These are phyloP conservation scores for Rhynchosporium agropyri DNA, from an alignment of 2,329 filamentous ascomycete genomes.

Conservation along the genomic window DNA sequence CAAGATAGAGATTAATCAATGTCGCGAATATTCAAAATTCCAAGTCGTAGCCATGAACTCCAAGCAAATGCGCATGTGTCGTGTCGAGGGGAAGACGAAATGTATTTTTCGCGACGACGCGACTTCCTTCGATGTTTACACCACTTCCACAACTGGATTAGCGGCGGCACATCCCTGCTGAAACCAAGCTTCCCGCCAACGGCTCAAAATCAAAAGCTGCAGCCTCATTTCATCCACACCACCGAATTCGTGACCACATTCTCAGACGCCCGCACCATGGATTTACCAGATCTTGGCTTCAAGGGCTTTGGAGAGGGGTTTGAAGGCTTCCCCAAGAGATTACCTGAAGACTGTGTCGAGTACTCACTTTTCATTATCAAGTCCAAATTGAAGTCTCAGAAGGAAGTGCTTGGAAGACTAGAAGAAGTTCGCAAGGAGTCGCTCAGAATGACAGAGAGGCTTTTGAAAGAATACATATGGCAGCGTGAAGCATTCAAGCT, in stretches of 20 bases:
- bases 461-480: slow-evolving; percentile 92
- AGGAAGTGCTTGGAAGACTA: slow-evolving; percentile 62
- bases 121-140: slow-evolving; percentile 35
- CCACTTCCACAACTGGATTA: slow-evolving; percentile 25
- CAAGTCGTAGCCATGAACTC: slow-evolving; percentile 38
- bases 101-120: slow-evolving; percentile 27
- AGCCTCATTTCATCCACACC: slow-evolving; percentile 8
- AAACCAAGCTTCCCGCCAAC: slow-evolving; percentile 19
- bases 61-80: slow-evolving; percentile 34
- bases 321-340: slow-evolving; percentile 57
- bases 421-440: slow-evolving; percentile 72
- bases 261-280: slow-evolving; percentile 38
- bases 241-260: background rate
- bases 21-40: slow-evolving; percentile 32
- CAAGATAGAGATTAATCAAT: slow-evolving; percentile 31
- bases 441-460: slow-evolving; percentile 59
- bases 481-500: slow-evolving; percentile 79
- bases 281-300: slow-evolving; percentile 54
- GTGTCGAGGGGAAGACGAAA: slow-evolving; percentile 16
- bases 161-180: slow-evolving; percentile 12
- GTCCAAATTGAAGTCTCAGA: slow-evolving; percentile 54
- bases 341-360: slow-evolving; percentile 84
- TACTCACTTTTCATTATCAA: slow-evolving; percentile 79
- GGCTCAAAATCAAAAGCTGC: slow-evolving; percentile 12
- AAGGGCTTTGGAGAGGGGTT: slow-evolving; percentile 69